Evolutionary conservation across 2,329 filamentous ascomycete species (phyloP).

Genomic region (Blumeriella jaapii): DNA sequence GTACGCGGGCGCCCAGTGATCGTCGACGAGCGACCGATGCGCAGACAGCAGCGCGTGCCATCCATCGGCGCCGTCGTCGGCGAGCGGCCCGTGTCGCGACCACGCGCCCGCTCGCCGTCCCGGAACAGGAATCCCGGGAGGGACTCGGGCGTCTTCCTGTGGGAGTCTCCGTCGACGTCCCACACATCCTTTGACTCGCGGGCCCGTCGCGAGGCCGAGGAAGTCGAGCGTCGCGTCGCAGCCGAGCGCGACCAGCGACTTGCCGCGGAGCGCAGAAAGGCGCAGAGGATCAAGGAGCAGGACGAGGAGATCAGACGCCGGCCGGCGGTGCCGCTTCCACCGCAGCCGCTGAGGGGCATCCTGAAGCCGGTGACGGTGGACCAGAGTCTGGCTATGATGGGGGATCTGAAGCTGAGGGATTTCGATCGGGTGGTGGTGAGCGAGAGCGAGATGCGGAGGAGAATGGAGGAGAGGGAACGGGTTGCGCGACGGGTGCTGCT

Average conservation of each 20-base stretch:
- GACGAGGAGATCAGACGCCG: slow-evolving; percentile 23
- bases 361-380: slow-evolving; percentile 13
- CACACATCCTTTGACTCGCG: slow-evolving; percentile 17
- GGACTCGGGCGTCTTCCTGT: slow-evolving; percentile 6
- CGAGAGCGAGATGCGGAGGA: slow-evolving; percentile 10
- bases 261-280: slow-evolving; percentile 11
- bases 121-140: neutral
- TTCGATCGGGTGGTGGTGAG: slow-evolving; percentile 9
- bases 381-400: slow-evolving; percentile 15
- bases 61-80: slow-evolving; percentile 15
- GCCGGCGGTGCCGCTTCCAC: slow-evolving; percentile 19
- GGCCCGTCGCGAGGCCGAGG: slow-evolving; percentile 9
- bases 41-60: slow-evolving; percentile 7
- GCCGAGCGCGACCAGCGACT: slow-evolving; percentile 11
- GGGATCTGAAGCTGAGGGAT: slow-evolving; percentile 7
- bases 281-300: slow-evolving; percentile 17
- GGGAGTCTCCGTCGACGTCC: slow-evolving; percentile 18
- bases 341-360: slow-evolving; percentile 6
- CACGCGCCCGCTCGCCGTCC: slow-evolving; percentile 9
- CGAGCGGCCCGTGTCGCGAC: slow-evolving; percentile 1
- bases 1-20: slow-evolving; percentile 20
- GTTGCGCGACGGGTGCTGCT: slow-evolving; percentile 3
- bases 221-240: slow-evolving; percentile 5
- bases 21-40: slow-evolving; percentile 22
- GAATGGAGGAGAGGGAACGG: slow-evolving; percentile 11